Conservation (phyloP, 2,329 filamentous ascomycete species). For the Bipolaris sorokiniana region DNA sequence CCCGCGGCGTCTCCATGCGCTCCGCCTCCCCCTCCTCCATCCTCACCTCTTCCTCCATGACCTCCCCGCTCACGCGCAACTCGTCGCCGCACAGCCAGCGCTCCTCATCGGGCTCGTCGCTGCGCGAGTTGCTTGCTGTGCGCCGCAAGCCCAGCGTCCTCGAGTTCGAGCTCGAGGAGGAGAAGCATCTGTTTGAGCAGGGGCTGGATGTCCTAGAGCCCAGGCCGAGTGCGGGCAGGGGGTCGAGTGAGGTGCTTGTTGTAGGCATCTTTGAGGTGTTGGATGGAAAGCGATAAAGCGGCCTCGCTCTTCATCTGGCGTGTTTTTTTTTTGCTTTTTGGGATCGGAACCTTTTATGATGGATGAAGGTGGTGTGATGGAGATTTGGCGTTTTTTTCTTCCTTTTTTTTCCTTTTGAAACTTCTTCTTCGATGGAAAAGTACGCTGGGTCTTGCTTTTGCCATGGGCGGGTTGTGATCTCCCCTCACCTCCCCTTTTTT, state of each 20-base stretch:
- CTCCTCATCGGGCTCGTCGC: constrained; percentile 31
- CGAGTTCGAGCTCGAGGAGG: constrained; percentile 47
- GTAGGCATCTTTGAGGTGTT: constrained; percentile 50
- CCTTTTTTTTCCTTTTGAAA: neutral
- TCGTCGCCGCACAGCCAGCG: constrained; percentile 38
- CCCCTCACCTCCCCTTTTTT: no score
- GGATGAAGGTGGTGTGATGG: neutral
- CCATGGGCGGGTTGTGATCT: neutral
- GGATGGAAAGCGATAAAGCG: constrained; percentile 37
- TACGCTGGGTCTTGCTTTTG: neutral
- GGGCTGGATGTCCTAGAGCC: constrained; percentile 46
- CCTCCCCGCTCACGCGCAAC: constrained; percentile 39
- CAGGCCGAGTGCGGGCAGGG: constrained; percentile 24
- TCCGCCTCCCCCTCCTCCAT: constrained; percentile 31
- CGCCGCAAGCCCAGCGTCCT: constrained; percentile 43
- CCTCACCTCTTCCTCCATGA: constrained; percentile 32
- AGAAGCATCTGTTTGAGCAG: constrained; percentile 37
- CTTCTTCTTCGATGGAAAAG: neutral
- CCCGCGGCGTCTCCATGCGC: constrained; percentile 33
- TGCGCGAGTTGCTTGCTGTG: constrained; percentile 42
- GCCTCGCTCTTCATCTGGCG: no score
- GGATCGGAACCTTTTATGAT: neutral
- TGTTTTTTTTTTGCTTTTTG: neutral
- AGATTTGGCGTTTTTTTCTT: neutral
- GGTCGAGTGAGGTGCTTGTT: constrained; percentile 36